Percentiles rank a stretch among this genome's conserved stretches.
These are phyloP conservation scores for Lepidopterella palustris DNA, from an alignment of 495 filamentous ascomycete species.

Conservation along the genomic window DNA sequence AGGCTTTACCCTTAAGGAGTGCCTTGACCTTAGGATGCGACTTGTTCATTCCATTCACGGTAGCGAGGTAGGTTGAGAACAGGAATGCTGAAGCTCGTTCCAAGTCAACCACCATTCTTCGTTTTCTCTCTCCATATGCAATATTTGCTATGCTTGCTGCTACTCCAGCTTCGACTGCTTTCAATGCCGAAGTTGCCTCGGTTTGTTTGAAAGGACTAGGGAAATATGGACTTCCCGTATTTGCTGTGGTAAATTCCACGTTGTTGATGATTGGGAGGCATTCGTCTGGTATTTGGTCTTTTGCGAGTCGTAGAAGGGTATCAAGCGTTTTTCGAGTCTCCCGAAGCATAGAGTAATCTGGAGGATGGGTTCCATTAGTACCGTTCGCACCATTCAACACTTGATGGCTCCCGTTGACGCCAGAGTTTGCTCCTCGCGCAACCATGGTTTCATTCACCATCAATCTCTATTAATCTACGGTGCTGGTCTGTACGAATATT, in stretches of 20 bases:
- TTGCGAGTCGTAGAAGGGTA: slow-evolving; percentile 9
- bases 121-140: slow-evolving; percentile 40
- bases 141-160: slow-evolving; percentile 58
- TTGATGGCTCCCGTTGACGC: slow-evolving; percentile 7
- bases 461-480: not conserved
- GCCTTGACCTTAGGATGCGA: slow-evolving; percentile 52
- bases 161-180: slow-evolving; percentile 63
- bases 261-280: slow-evolving; percentile 26
- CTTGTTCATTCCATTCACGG: slow-evolving; percentile 63
- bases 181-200: slow-evolving; percentile 59
- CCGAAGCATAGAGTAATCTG: slow-evolving; percentile 11
- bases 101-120: slow-evolving; percentile 52
- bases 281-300: slow-evolving; percentile 31
- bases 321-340: slow-evolving; percentile 13
- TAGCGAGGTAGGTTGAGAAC: slow-evolving; percentile 66
- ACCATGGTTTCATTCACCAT: not conserved
- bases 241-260: slow-evolving; percentile 28
- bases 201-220: slow-evolving; percentile 68
- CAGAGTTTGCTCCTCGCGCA: not conserved
- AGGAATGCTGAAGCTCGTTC: slow-evolving; percentile 61
- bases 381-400: not conserved
- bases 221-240: slow-evolving; percentile 37
- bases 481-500: not conserved
- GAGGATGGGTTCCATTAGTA: slow-evolving; percentile 4
- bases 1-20: slow-evolving; percentile 53